Percentiles rank a stretch among this genome's conserved stretches.
phyloP scores from a whole-genome alignment of 1,284 basidiomycete genomes.

The Vanrija sp. region DNA sequence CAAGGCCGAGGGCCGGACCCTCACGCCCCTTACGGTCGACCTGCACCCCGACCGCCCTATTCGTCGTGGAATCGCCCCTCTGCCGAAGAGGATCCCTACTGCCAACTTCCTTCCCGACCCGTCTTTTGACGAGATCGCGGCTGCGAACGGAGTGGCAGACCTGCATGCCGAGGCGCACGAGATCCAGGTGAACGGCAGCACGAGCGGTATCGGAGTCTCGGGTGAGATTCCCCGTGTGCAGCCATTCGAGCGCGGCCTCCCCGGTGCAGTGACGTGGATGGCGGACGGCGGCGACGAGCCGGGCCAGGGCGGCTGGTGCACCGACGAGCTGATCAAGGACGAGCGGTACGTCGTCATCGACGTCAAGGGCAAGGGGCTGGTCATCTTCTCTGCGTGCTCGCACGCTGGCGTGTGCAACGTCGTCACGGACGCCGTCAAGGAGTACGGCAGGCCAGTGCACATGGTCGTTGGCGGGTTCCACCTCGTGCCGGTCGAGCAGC shows the following conservation, averaged over 20 bases:
- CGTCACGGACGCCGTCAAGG: conserved; percentile 60
- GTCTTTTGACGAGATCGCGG: conserved; percentile 61
- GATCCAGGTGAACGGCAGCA: conserved; percentile 66
- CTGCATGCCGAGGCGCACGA: conserved; percentile 60
- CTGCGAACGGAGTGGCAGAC: conserved; percentile 58
- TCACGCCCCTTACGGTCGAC: conserved; percentile 58
- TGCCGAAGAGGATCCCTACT: conserved; percentile 57
- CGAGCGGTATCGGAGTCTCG: conserved; percentile 64
- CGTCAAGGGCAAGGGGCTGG: conserved; percentile 69
- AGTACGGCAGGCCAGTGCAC: conserved; percentile 64
- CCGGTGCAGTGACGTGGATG: conserved; percentile 65
- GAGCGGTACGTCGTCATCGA: conserved; percentile 73
- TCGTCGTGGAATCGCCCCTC: conserved; percentile 67
- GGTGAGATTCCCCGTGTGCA: conserved; percentile 71
- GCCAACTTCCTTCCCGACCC: conserved; percentile 65
- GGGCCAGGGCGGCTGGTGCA: conserved; percentile 52
- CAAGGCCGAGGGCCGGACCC: background rate
- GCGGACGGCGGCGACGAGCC: conserved; percentile 34
- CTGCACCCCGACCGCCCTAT: conserved; percentile 69
- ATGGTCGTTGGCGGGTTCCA: conserved; percentile 81
- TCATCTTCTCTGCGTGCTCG: conserved; percentile 79
- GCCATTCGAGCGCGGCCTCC: conserved; percentile 62
- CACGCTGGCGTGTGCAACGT: conserved; percentile 82
- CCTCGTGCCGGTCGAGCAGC: conserved; percentile 61
- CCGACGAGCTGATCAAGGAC: conserved; percentile 71